Percentiles rank a stretch among this genome's conserved stretches.
Evolutionary conservation across 2,329 filamentous ascomycete genomes (phyloP).

Genomic region (Pezicula carpinea): DNA sequence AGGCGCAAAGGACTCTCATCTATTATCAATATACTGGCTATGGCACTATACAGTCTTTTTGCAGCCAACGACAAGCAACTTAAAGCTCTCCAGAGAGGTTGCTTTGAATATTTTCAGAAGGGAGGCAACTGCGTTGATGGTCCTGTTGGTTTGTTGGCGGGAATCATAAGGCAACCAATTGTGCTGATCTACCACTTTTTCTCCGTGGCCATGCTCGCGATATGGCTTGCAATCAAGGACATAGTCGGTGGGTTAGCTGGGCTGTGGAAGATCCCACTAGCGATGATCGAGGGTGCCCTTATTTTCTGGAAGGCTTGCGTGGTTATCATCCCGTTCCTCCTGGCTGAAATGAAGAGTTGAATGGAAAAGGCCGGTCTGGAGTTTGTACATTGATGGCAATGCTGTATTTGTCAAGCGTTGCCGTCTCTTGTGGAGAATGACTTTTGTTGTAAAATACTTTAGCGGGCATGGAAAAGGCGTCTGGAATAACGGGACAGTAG

Average conservation of each 20-base stretch:
- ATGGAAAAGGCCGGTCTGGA: background rate
- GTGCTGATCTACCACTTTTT: constrained; percentile 93
- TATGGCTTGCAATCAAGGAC: constrained; percentile 53
- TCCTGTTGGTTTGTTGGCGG: constrained; percentile 76
- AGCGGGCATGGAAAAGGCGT: background rate
- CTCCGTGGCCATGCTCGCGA: constrained; percentile 80
- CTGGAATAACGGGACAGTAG: background rate
- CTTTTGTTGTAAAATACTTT: background rate
- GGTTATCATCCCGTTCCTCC: constrained; percentile 80
- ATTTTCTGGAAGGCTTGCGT: constrained; percentile 77
- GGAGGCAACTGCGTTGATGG: constrained; percentile 69
- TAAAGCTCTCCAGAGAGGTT: constrained; percentile 77
- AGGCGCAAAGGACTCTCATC: constrained; percentile 73
- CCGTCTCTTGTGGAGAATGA: background rate
- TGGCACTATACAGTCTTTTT: constrained; percentile 88
- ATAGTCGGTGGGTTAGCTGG: constrained; percentile 45
- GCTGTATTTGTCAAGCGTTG: background rate
- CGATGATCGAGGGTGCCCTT: constrained; percentile 59
- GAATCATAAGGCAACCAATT: constrained; percentile 71
- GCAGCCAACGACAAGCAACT: constrained; percentile 78
- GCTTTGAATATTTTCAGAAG: constrained; percentile 85
- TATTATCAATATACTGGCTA: constrained; percentile 97
- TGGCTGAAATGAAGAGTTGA: constrained; percentile 52
- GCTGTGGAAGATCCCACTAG: constrained; percentile 57
- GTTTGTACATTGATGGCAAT: background rate